Evolutionary conservation across 257 asterid genomes (phyloP).

Genomic region (Galeopsis tetrahit): DNA sequence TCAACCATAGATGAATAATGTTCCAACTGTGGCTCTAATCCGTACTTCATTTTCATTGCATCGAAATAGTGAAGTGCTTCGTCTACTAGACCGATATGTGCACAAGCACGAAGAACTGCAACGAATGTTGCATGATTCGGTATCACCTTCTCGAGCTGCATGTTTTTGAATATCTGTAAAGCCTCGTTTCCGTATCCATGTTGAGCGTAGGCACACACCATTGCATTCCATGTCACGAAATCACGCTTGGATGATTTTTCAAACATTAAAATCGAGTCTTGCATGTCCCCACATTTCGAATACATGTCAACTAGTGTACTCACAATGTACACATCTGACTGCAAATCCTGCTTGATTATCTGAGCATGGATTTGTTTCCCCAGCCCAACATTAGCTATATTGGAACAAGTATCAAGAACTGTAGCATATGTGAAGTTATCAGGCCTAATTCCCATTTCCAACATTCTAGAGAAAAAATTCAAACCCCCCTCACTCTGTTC

Average conservation of each 20-base stretch:
- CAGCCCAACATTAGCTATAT: slow-evolving; percentile 78
- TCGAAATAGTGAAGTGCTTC: slow-evolving; percentile 64
- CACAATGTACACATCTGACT: slow-evolving; percentile 65
- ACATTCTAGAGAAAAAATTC: slow-evolving; percentile 63
- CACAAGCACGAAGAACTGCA: slow-evolving; percentile 92
- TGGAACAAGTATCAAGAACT: slow-evolving; percentile 84
- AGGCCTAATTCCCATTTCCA: slow-evolving; percentile 65
- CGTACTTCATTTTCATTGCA: slow-evolving; percentile 56
- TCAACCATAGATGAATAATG: slow-evolving; percentile 95
- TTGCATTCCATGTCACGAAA: slow-evolving; percentile 87
- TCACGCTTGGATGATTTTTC: slow-evolving; percentile 69
- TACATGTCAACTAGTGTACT: slow-evolving; percentile 98
- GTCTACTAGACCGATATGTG: slow-evolving; percentile 74
- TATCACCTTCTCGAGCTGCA: slow-evolving; percentile 55
- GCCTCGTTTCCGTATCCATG: slow-evolving; percentile 81
- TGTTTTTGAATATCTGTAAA: slow-evolving; percentile 54
- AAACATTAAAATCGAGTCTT: slow-evolving; percentile 69
- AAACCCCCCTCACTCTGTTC: slow-evolving; percentile 87
- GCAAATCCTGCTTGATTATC: slow-evolving; percentile 80
- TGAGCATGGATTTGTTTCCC: slow-evolving; percentile 96
- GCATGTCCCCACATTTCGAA: slow-evolving; percentile 85
- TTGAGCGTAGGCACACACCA: slow-evolving; percentile 82
- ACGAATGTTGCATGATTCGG: slow-evolving; percentile 91
- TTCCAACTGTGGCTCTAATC: slow-evolving; percentile 73
- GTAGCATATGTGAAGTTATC: slow-evolving; percentile 92